A percentile compares a stretch with the other conserved stretches of the same genome.
These are phyloP conservation scores for Tetraselmis chui DNA, from an alignment of 139 green algal species.

Conservation along the genomic window DNA sequence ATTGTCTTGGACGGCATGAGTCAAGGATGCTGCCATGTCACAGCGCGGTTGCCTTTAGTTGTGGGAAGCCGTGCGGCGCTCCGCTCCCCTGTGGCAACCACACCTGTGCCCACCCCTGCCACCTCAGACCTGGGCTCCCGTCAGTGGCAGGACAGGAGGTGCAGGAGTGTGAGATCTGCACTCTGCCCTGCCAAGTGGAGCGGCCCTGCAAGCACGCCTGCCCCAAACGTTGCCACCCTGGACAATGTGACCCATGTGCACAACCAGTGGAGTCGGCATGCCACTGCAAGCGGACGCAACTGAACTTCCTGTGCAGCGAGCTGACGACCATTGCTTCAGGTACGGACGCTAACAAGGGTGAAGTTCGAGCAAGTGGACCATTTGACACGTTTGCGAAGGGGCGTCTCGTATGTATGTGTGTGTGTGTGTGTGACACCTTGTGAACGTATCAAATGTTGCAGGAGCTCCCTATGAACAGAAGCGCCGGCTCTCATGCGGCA, in stretches of 20 bases:
- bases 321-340: background rate
- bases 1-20: slow-evolving; percentile 46
- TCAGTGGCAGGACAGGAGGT: background rate
- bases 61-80: slow-evolving; percentile 25
- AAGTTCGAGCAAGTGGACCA: background rate
- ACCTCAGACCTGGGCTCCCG: slow-evolving; percentile 24
- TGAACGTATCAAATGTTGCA: background rate
- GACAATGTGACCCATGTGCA: slow-evolving; percentile 29
- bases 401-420: background rate
- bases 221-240: slow-evolving; percentile 45
- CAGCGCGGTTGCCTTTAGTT: slow-evolving; percentile 31
- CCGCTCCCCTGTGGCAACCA: slow-evolving; percentile 60
- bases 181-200: slow-evolving; percentile 28
- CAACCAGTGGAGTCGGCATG: slow-evolving; percentile 22
- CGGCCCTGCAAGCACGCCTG: slow-evolving; percentile 50
- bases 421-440: background rate
- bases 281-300: slow-evolving; percentile 53
- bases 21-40: slow-evolving; percentile 27
- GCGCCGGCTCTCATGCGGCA: slow-evolving; percentile 50
- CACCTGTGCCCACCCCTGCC: slow-evolving; percentile 48
- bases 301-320: slow-evolving; percentile 48
- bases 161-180: slow-evolving; percentile 40
- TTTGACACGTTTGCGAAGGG: background rate
- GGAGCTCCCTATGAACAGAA: too few relatives aligned
- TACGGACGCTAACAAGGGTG: background rate